Percentiles rank a stretch among this genome's conserved stretches.
These are phyloP conservation scores for Buxus sempervirens DNA, from an alignment of 164 flowering plant species.

Conservation along the genomic window DNA sequence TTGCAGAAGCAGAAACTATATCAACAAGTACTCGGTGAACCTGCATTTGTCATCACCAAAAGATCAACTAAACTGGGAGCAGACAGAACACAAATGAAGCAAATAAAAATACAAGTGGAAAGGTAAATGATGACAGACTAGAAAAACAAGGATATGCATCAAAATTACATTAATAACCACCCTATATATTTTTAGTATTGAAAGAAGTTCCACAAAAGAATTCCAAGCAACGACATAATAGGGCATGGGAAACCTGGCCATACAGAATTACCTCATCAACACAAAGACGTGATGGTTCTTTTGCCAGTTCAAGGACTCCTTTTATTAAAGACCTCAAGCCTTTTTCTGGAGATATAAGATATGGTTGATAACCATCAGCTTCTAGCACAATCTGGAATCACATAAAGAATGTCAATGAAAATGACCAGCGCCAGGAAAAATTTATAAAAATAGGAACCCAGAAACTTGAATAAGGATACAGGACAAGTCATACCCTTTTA, in stretches of 20 bases:
- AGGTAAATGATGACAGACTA: neutral
- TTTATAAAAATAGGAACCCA: neutral
- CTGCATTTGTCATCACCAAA: constrained; percentile 27
- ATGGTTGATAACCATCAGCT: constrained; percentile 99
- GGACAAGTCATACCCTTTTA: constrained; percentile 63
- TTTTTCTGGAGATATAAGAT: constrained; percentile 98
- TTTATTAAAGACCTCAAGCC: constrained; percentile 93
- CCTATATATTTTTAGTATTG: neutral
- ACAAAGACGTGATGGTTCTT: constrained; percentile 94
- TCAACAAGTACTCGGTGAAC: constrained; percentile 94
- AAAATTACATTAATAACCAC: neutral
- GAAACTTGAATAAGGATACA: neutral
- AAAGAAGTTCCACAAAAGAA: neutral
- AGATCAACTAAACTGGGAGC: neutral
- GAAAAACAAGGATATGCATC: neutral
- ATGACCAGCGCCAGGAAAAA: neutral
- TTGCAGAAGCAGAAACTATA: constrained; percentile 89
- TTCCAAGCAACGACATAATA: neutral
- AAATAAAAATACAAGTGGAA: neutral
- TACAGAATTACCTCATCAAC: constrained; percentile 81
- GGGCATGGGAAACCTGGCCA: neutral
- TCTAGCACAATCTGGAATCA: constrained; percentile 80
- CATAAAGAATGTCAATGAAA: constrained; percentile 1
- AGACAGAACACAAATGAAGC: no score
- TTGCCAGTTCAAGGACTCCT: constrained; percentile 87